Evolutionary conservation across 2,329 filamentous ascomycete species (phyloP).

Genomic region (Ophiostoma sp.): DNA sequence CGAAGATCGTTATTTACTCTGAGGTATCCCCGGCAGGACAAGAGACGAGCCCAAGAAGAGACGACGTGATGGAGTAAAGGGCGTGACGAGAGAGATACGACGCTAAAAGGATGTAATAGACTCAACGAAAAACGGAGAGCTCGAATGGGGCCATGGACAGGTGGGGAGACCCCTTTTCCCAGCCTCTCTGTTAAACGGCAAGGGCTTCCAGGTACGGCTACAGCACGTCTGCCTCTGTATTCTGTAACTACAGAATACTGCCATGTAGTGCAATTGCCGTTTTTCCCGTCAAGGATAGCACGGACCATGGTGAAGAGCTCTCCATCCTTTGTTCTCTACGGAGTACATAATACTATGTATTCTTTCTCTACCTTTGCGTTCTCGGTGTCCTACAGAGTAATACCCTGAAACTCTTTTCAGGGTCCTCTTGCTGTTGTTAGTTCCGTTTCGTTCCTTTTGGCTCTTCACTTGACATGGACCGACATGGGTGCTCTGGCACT

Average conservation of each 20-base stretch:
- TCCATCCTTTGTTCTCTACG: background rate
- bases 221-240: background rate
- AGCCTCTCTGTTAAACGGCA: background rate
- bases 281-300: background rate
- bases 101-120: background rate
- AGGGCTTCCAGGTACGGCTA: background rate
- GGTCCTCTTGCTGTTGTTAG: background rate
- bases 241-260: background rate
- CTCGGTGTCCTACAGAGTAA: background rate
- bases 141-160: background rate
- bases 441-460: background rate
- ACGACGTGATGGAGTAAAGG: background rate
- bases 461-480: background rate
- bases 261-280: background rate
- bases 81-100: background rate
- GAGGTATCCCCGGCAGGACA: background rate
- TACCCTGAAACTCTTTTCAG: background rate
- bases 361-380: background rate
- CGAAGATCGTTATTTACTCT: conserved; percentile 12
- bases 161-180: conserved; percentile 5
- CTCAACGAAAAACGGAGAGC: conserved; percentile 3
- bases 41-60: background rate
- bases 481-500: background rate
- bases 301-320: background rate
- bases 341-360: too few species aligned